A percentile compares a stretch with the other conserved stretches of the same genome.
Evolutionary conservation across 2,329 filamentous ascomycete species (phyloP).

Genomic region (Diaporthe helianthi): DNA sequence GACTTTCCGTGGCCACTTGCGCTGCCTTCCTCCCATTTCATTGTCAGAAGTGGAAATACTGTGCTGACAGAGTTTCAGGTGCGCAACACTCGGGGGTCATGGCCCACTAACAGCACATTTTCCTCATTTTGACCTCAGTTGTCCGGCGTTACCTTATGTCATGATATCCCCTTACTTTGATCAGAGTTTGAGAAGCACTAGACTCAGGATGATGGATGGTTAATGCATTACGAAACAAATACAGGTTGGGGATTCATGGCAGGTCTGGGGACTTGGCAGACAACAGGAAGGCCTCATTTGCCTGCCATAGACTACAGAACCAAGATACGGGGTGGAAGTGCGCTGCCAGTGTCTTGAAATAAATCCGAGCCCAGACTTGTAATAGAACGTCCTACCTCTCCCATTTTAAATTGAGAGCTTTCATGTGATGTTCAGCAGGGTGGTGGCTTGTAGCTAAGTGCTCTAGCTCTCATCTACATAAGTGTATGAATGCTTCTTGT

Average conservation of each 20-base stretch:
- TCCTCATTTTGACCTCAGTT: constrained; percentile 24
- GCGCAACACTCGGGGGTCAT: constrained; percentile 32
- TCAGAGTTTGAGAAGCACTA: constrained; percentile 26
- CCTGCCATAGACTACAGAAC: constrained; percentile 10
- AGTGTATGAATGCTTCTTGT: too few species aligned
- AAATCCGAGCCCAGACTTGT: background rate
- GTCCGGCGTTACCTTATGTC: constrained; percentile 34
- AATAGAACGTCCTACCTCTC: background rate
- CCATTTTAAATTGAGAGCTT: background rate
- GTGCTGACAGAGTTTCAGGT: constrained; percentile 16
- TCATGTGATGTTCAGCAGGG: background rate
- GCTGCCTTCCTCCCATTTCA: background rate
- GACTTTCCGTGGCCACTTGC: background rate
- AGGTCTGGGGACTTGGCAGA: constrained; percentile 7
- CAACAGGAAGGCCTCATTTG: constrained; percentile 3
- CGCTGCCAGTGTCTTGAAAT: constrained; percentile 1
- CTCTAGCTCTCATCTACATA: too few species aligned
- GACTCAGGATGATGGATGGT: constrained; percentile 30
- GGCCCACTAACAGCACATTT: constrained; percentile 30
- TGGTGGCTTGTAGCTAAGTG: background rate
- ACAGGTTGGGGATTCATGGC: background rate
- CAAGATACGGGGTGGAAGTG: background rate
- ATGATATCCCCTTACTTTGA: constrained; percentile 36
- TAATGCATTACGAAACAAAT: constrained; percentile 29
- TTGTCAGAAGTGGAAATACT: background rate